A percentile compares a stretch with the other conserved stretches of the same genome.
Evolutionary conservation across 805 yeast genomes (phyloP).

Genomic region (Saturnispora sanitii): DNA sequence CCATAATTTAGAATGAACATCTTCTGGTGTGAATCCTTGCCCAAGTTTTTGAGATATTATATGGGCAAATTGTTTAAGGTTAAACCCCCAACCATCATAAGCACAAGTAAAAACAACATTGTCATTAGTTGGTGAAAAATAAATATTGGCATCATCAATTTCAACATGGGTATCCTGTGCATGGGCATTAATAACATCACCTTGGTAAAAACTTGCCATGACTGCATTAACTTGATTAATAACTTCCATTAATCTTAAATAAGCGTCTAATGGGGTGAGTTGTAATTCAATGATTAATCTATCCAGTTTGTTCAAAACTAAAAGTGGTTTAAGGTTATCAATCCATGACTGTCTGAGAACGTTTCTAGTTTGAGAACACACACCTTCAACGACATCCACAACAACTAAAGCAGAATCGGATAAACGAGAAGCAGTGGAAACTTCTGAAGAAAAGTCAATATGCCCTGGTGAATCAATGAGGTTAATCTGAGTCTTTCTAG

Average conservation of each 20-base stretch:
- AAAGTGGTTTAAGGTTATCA: slow-evolving; percentile 77
- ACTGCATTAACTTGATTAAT: slow-evolving; percentile 94
- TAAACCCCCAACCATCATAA: slow-evolving; percentile 96
- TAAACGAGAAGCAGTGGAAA: slow-evolving; percentile 86
- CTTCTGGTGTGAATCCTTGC: slow-evolving; percentile 72
- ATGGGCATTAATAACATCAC: slow-evolving; percentile 88
- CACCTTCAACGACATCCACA: slow-evolving; percentile 97
- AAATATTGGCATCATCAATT: slow-evolving; percentile 68
- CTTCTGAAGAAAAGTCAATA: slow-evolving; percentile 93
- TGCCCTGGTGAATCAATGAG: slow-evolving; percentile 99
- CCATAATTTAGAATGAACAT: slow-evolving; percentile 82
- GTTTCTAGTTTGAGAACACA: slow-evolving; percentile 92
- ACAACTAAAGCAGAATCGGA: slow-evolving; percentile 96
- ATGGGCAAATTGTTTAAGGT: slow-evolving; percentile 76
- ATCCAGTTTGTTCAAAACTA: slow-evolving; percentile 88
- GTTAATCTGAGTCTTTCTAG: slow-evolving; percentile 47
- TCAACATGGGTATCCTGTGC: slow-evolving; percentile 51
- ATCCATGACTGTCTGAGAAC: slow-evolving; percentile 94
- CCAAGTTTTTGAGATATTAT: slow-evolving; percentile 45
- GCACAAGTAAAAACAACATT: slow-evolving; percentile 90
- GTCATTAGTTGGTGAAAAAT: slow-evolving; percentile 78
- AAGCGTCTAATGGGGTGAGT: slow-evolving; percentile 77
- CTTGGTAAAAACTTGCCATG: slow-evolving; percentile 84
- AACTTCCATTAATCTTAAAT: slow-evolving; percentile 62
- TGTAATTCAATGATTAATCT: slow-evolving; percentile 74